A percentile compares a stretch with the other conserved stretches of the same genome.
Conservation (phyloP, 805 yeast species). For the Candida quercuum region DNA sequence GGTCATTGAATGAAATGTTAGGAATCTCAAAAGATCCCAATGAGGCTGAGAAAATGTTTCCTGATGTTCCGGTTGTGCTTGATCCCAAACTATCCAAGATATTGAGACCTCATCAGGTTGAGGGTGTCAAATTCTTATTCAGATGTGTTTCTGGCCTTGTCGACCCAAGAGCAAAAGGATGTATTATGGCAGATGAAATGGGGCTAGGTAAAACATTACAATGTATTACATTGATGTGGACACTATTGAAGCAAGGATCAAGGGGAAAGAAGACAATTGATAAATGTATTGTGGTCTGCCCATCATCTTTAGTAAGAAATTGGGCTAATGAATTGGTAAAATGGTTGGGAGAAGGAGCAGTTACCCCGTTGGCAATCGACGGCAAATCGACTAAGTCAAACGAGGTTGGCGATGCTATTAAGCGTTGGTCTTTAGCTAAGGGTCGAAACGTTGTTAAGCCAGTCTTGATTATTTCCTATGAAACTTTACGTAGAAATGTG, state of each 20-base stretch:
- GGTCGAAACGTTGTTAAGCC: slow-evolving; percentile 92
- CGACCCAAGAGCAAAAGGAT: slow-evolving; percentile 83
- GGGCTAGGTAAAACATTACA: slow-evolving; percentile 90
- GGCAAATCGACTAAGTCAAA: slow-evolving; percentile 76
- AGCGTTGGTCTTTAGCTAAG: slow-evolving; percentile 80
- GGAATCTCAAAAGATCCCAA: slow-evolving; percentile 58
- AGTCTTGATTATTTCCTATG: slow-evolving; percentile 89
- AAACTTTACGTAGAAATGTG: slow-evolving; percentile 83
- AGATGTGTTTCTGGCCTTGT: slow-evolving; percentile 86
- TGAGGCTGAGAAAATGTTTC: slow-evolving; percentile 47
- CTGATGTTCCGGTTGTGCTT: slow-evolving; percentile 92
- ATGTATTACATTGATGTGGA: slow-evolving; percentile 90
- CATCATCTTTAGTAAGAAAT: slow-evolving; percentile 86
- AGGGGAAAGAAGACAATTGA: slow-evolving; percentile 74
- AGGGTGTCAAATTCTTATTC: slow-evolving; percentile 88
- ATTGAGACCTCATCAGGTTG: slow-evolving; percentile 92
- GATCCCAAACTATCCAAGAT: slow-evolving; percentile 84
- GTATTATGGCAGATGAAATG: slow-evolving; percentile 98
- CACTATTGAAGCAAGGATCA: slow-evolving; percentile 83
- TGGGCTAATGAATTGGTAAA: slow-evolving; percentile 96
- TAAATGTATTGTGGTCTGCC: slow-evolving; percentile 91
- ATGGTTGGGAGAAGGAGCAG: slow-evolving; percentile 91
- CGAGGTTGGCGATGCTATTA: slow-evolving; percentile 63
- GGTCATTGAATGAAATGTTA: slow-evolving; percentile 71
- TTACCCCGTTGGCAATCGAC: slow-evolving; percentile 86